A percentile compares a stretch with the other conserved stretches of the same genome.
These are phyloP conservation scores for Vanilla planifolia DNA, from an alignment of 106 monocot genomes.

Conservation along the genomic window DNA sequence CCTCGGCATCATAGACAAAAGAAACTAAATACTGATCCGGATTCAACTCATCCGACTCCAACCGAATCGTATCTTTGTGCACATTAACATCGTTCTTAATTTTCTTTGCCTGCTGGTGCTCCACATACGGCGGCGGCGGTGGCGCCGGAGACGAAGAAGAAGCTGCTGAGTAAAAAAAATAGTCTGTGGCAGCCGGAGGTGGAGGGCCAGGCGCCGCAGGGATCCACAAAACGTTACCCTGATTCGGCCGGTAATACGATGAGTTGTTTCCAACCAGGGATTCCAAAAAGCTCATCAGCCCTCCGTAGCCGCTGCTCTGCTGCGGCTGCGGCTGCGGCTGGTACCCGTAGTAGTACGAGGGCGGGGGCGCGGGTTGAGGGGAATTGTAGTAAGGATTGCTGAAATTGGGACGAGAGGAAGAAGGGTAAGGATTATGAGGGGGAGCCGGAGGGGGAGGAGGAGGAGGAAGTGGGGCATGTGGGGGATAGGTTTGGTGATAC, in stretches of 20 bases:
- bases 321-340: constrained; percentile 3
- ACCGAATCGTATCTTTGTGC: constrained; percentile 70
- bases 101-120: constrained; percentile 65
- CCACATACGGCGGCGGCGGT: constrained; percentile 52
- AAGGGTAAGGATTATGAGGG: constrained; percentile 10
- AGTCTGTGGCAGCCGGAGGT: background rate
- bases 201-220: background rate
- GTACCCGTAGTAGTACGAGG: background rate
- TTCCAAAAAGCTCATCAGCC: constrained; percentile 3
- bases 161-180: background rate
- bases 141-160: background rate
- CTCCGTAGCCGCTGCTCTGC: constrained; percentile 3
- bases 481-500: background rate
- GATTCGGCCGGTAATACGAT: constrained; percentile 7
- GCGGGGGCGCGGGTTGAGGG: background rate
- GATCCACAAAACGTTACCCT: constrained; percentile 3
- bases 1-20: constrained; percentile 67
- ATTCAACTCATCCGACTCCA: constrained; percentile 40
- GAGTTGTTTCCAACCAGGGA: background rate
- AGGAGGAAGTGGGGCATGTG: background rate
- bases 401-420: constrained; percentile 11
- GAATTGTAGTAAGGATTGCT: background rate
- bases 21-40: constrained; percentile 58
- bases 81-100: constrained; percentile 83
- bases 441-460: constrained; percentile 12